Conservation (phyloP, 179 eudicot genomes). For the Spergularia azorica region DNA sequence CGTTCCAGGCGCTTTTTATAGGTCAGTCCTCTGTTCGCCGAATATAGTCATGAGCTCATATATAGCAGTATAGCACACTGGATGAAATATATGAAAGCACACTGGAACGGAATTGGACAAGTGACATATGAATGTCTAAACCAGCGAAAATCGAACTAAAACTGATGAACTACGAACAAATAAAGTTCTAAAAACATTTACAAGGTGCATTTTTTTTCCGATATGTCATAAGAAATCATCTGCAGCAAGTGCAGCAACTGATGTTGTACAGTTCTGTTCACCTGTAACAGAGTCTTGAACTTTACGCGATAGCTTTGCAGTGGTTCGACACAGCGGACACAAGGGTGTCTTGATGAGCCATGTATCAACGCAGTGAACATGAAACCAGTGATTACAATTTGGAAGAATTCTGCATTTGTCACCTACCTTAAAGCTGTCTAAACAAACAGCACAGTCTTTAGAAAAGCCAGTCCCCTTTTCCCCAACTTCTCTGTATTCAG, state of each 20-base stretch:
- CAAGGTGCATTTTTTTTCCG: neutral
- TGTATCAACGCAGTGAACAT: constrained; percentile 63
- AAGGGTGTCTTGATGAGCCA: constrained; percentile 66
- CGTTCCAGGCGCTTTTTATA: too few species aligned
- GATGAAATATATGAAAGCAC: too few species aligned
- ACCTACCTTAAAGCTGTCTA: constrained; percentile 57
- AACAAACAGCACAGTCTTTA: constrained; percentile 70
- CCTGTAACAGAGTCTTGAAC: neutral
- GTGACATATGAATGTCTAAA: neutral
- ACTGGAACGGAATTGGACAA: too few species aligned
- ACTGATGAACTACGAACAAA: neutral
- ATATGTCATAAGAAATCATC: constrained; percentile 1
- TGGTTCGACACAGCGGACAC: constrained; percentile 68
- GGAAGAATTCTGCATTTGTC: constrained; percentile 74
- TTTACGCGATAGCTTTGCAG: constrained; percentile 12
- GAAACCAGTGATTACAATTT: constrained; percentile 61
- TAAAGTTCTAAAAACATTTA: neutral
- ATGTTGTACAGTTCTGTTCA: constrained; percentile 9
- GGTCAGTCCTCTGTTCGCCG: too few species aligned
- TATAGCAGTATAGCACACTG: too few species aligned
- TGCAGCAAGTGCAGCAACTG: neutral
- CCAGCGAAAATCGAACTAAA: neutral
- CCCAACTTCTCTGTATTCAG: constrained; percentile 42
- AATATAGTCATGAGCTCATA: too few species aligned
- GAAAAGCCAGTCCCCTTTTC: constrained; percentile 27